A percentile compares a stretch with the other conserved stretches of the same genome.
These are phyloP conservation scores for Eimeria necatrix DNA, from an alignment of 169 alveolate species.

Conservation along the genomic window DNA sequence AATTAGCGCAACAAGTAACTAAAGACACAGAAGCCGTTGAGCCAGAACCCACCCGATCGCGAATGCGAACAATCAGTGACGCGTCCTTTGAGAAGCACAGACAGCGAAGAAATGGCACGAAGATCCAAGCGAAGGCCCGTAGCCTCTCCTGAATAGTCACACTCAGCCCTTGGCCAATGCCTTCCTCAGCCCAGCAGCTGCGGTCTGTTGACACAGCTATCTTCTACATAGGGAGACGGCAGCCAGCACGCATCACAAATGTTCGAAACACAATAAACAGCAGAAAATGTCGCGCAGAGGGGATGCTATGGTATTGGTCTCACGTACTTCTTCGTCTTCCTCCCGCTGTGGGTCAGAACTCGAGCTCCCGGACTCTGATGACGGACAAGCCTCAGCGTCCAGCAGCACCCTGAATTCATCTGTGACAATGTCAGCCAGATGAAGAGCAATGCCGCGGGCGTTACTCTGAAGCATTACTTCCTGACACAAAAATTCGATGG, in stretches of 20 bases:
- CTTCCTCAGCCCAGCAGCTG: too few relatives aligned
- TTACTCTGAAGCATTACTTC: not conserved
- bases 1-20: not conserved
- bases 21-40: not conserved
- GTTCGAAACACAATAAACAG: too few relatives aligned
- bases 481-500: conserved; percentile 8
- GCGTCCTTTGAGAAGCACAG: not conserved
- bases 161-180: too few relatives aligned
- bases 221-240: too few relatives aligned
- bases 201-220: too few relatives aligned
- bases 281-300: too few relatives aligned
- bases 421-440: not conserved
- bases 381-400: not conserved
- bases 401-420: conserved; percentile 11
- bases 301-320: not conserved
- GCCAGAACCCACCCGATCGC: not conserved
- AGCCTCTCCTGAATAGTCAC: not conserved
- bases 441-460: conserved; percentile 29
- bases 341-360: not conserved
- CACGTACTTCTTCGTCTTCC: conserved; percentile 9
- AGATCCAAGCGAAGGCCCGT: not conserved
- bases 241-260: too few relatives aligned
- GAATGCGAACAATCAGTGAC: not conserved
- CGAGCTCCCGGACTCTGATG: not conserved
- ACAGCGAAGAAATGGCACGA: conserved; percentile 36